These are phyloP conservation scores for Aspergillus thermomutatus DNA, from an alignment of 2,329 filamentous ascomycete species.

Conservation along the genomic window DNA sequence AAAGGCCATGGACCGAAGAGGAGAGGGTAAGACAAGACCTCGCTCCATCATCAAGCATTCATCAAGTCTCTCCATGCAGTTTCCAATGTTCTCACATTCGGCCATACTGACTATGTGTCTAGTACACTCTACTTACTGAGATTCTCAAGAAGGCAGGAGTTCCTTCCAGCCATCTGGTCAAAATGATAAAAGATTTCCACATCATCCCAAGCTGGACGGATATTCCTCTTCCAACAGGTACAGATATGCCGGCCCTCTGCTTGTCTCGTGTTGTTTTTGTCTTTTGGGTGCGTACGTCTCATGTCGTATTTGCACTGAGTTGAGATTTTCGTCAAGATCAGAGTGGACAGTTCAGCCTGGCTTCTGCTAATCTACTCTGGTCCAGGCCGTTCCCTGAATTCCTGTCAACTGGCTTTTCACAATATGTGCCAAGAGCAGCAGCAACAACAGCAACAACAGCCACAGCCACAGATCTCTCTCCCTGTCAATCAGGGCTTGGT, in stretches of 20 bases:
- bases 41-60: neutral
- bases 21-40: slow-evolving; percentile 38
- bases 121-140: slow-evolving; percentile 42
- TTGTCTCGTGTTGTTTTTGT: slow-evolving; percentile 1
- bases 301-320: neutral
- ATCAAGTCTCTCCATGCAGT: neutral
- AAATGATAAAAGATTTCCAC: slow-evolving; percentile 36
- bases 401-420: slow-evolving; percentile 34
- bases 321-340: neutral
- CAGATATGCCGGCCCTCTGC: slow-evolving; percentile 11
- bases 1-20: slow-evolving; percentile 44
- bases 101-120: neutral
- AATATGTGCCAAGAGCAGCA: slow-evolving; percentile 31
- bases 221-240: slow-evolving; percentile 44
- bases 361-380: slow-evolving; percentile 12
- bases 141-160: slow-evolving; percentile 41
- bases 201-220: slow-evolving; percentile 38
- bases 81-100: neutral
- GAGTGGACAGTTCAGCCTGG: neutral
- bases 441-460: neutral
- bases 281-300: neutral
- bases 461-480: neutral
- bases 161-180: slow-evolving; percentile 35
- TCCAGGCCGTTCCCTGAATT: slow-evolving; percentile 38
- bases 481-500: slow-evolving; percentile 13